Conservation (phyloP, 2,329 filamentous ascomycete species). For the Teratosphaeria viscida region DNA sequence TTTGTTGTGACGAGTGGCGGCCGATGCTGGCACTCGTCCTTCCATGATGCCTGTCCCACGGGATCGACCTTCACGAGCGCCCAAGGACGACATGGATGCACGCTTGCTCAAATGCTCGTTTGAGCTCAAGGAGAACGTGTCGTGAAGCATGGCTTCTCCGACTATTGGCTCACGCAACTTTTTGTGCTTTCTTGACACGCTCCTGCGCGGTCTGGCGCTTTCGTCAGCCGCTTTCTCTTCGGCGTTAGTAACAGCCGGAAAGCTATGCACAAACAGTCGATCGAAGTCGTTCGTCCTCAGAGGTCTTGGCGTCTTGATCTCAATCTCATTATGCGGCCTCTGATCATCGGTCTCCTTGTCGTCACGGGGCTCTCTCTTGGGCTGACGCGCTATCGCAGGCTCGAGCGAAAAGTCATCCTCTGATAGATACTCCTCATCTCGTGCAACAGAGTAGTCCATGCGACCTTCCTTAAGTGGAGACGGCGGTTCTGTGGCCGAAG, state of each 20-base stretch:
- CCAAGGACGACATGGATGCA: not conserved
- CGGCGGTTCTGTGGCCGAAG: constrained; percentile 1
- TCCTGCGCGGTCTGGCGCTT: not conserved
- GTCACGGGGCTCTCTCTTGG: not conserved
- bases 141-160: not conserved
- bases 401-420: not conserved
- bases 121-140: not conserved
- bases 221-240: not conserved
- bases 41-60: not conserved
- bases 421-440: not conserved
- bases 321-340: constrained; percentile 3
- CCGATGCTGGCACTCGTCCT: not conserved
- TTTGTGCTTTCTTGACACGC: not conserved
- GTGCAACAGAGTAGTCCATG: not conserved
- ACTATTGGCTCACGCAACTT: not conserved
- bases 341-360: not conserved
- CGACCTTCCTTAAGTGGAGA: constrained; percentile 5
- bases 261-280: constrained; percentile 22
- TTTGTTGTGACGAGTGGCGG: not conserved
- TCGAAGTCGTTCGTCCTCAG: constrained; percentile 24
- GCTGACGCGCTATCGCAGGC: not conserved
- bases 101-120: not conserved
- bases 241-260: constrained; percentile 10
- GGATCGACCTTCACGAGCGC: not conserved
- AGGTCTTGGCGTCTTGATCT: constrained; percentile 11